phyloP scores from a whole-genome alignment of 2,329 filamentous ascomycete species.

The Saccharata proteae region DNA sequence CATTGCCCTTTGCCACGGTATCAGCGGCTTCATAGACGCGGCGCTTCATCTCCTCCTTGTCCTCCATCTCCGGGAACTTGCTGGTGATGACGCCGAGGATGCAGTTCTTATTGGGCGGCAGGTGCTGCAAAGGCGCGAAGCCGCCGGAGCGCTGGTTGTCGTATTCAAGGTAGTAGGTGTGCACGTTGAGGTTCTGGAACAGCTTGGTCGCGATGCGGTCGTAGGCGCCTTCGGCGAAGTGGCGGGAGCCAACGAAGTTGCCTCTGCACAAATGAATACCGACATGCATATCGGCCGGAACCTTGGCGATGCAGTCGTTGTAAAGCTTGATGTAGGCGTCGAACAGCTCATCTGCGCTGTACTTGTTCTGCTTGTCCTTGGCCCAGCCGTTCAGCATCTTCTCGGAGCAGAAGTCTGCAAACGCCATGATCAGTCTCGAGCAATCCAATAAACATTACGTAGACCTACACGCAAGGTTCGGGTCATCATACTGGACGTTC shows the following conservation, averaged over 20 bases:
- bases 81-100: slow-evolving; percentile 30
- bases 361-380: slow-evolving; percentile 51
- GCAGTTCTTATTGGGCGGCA: slow-evolving; percentile 31
- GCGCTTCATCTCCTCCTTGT: slow-evolving; percentile 29
- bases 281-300: slow-evolving; percentile 56
- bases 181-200: slow-evolving; percentile 17
- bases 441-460: not conserved
- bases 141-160: slow-evolving; percentile 32
- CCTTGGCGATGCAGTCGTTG: slow-evolving; percentile 53
- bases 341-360: slow-evolving; percentile 54
- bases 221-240: slow-evolving; percentile 32
- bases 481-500: slow-evolving; percentile 33
- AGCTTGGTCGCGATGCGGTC: slow-evolving; percentile 27
- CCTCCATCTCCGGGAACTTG: slow-evolving; percentile 30
- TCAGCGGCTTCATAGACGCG: slow-evolving; percentile 39
- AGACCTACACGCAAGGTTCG: slow-evolving; percentile 27
- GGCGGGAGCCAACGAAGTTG: slow-evolving; percentile 30
- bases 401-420: slow-evolving; percentile 20
- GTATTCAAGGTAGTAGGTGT: slow-evolving; percentile 25
- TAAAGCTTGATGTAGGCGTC: slow-evolving; percentile 63
- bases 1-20: slow-evolving; percentile 53
- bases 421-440: not conserved
- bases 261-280: slow-evolving; percentile 58
- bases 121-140: slow-evolving; percentile 28
- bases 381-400: slow-evolving; percentile 25